A percentile compares a stretch with the other conserved stretches of the same genome.
Evolutionary conservation across 352 stramenopile genomes (phyloP).

Genomic region (Phytophthora pisi): DNA sequence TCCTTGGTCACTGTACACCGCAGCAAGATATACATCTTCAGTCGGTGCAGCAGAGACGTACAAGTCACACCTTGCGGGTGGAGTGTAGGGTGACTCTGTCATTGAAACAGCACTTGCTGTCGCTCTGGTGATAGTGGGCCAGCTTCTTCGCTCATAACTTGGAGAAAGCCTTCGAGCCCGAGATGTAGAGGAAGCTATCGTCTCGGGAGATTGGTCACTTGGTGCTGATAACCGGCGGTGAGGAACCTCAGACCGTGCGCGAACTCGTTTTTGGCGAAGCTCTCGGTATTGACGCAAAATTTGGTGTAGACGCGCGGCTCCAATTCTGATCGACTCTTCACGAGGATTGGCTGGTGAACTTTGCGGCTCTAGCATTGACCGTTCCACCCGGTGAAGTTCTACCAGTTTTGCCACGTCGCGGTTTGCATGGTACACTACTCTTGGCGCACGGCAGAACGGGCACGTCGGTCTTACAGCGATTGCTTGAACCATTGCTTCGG

Average conservation of each 20-base stretch:
- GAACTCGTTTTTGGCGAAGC: conserved; percentile 4
- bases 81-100: background rate
- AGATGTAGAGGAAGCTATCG: background rate
- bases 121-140: background rate
- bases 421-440: conserved; percentile 14
- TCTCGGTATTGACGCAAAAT: background rate
- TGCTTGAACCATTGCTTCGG: conserved; percentile 11
- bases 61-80: background rate
- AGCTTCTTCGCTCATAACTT: background rate
- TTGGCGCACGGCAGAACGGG: conserved; percentile 20
- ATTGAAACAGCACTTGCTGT: background rate
- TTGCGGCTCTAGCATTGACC: conserved; percentile 8
- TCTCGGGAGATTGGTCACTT: background rate
- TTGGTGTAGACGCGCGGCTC: background rate
- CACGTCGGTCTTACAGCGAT: conserved; percentile 14
- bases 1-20: background rate
- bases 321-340: background rate
- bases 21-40: background rate
- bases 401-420: conserved; percentile 30
- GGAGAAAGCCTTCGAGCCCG: background rate
- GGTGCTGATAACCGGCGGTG: conserved; percentile 6
- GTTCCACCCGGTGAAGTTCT: conserved; percentile 25
- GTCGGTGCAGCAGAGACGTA: background rate
- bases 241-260: conserved; percentile 5
- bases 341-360: background rate